Evolutionary conservation across 139 green algal species (phyloP), one percentile per base, ranked within the genome.

Genomic region (Picochlorum sp.): DNA sequence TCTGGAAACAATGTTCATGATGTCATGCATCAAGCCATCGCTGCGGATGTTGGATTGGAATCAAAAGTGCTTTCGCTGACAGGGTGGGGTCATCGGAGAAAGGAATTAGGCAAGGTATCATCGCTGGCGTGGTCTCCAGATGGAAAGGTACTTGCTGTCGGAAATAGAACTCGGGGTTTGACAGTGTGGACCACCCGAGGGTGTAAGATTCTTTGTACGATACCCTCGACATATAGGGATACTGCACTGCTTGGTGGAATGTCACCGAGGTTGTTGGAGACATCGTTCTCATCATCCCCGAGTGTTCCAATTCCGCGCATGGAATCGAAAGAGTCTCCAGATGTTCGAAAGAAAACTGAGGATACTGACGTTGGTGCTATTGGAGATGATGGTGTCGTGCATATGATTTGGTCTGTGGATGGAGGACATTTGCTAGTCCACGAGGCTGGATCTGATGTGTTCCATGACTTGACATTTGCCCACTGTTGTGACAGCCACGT

Each of bases 191-290:
- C 82, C 2, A 76, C 85, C 4, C 85, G 77, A 6, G 87, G 87
- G 45, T 94, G 87, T 76, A 75, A 86, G 56, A 66, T 94, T 28
- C 76, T 92, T 77, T 91, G 82, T 80, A 83, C 76, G 3, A 71
- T 89, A 69, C 78, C 77, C 18, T 85, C 91, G 67, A 60, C 68
- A 0, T 38, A 45, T 51, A 21, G 57, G 20, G 58, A 16, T 16
- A 57, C 23, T 15, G n/a, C 51, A 20, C 2, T 59, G 15, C 13
- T 30, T 34, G 13, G 26, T 59, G 51, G 51, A 30, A 41, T 41
- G 8, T 41, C 34, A 11, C 34, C 8, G 8, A 41, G 34, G 34
- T 11, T 41, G 34, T 11, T 41, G 8, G 34, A 41, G 34, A 41
- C 34, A 0, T 41, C 34, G 14, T 41, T 41, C 8, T 41, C 34